phyloP scores from a whole-genome alignment of 805 yeast species.

The Lachancea dasiensis region DNA sequence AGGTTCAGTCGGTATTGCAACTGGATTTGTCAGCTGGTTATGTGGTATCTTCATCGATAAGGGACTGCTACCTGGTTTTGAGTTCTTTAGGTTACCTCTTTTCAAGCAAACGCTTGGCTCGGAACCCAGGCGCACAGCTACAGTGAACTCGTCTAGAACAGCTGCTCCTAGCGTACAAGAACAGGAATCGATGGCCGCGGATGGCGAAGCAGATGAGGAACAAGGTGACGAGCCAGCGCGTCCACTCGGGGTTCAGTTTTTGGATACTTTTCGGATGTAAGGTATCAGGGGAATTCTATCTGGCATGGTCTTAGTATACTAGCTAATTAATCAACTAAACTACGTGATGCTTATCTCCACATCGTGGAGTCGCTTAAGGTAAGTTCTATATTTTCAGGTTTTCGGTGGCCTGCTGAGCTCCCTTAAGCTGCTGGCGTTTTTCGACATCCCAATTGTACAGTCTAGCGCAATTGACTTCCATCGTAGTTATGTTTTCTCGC shows the following conservation, averaged over 20 bases:
- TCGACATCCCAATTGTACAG: constrained; percentile 85
- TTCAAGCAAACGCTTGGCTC: not conserved
- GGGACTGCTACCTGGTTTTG: constrained; percentile 40
- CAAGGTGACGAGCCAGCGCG: constrained; percentile 56
- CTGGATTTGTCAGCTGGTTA: constrained; percentile 38
- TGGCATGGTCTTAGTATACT: not conserved
- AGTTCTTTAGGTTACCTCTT: constrained; percentile 15
- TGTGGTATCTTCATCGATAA: constrained; percentile 40
- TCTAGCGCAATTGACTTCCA: constrained; percentile 96
- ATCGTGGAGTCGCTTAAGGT: too few relatives aligned
- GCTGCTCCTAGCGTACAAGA: too few relatives aligned
- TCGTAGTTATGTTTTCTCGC: constrained; percentile 89
- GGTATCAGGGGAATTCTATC: not conserved
- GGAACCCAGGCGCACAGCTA: constrained; percentile 1
- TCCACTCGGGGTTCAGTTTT: constrained; percentile 53
- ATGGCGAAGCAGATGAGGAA: constrained; percentile 35
- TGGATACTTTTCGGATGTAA: constrained; percentile 51
- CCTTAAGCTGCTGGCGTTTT: constrained; percentile 48
- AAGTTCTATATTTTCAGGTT: constrained; percentile 8
- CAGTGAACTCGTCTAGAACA: not conserved
- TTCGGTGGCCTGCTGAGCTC: constrained; percentile 16
- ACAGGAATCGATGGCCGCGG: constrained; percentile 11
- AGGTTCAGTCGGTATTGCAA: constrained; percentile 33
- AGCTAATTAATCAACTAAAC: constrained; percentile 1
- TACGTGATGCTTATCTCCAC: not conserved